These are phyloP conservation scores for Paecilomyces niveus DNA, from an alignment of 2,329 filamentous ascomycete species.

Conservation along the genomic window DNA sequence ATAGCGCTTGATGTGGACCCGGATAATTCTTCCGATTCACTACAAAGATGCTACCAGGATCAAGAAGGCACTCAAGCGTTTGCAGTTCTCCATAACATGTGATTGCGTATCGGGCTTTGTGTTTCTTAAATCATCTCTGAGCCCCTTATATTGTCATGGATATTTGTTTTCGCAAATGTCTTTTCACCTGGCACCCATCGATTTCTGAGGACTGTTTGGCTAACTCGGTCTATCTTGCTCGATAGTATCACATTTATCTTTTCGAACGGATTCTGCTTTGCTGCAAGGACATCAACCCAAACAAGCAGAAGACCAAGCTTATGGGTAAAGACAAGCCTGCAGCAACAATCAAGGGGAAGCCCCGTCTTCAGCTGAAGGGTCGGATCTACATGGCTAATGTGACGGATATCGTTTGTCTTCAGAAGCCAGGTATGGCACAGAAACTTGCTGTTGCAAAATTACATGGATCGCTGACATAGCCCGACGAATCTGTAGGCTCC, in stretches of 20 bases:
- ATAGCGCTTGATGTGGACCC: not conserved
- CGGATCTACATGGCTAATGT: slow-evolving; percentile 99
- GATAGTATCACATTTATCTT: slow-evolving; percentile 90
- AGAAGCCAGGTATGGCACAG: slow-evolving; percentile 66
- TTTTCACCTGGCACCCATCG: not conserved
- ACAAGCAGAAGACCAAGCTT: slow-evolving; percentile 66
- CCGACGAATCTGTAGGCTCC: slow-evolving; percentile 52
- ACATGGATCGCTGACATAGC: slow-evolving; percentile 3
- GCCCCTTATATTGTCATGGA: too few relatives aligned
- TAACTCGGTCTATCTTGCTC: slow-evolving; percentile 5
- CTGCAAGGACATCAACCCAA: slow-evolving; percentile 88
- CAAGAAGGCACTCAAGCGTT: too few relatives aligned
- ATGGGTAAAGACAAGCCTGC: slow-evolving; percentile 60
- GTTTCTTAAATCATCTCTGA: too few relatives aligned
- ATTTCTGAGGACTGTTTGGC: slow-evolving; percentile 1
- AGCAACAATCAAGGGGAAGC: slow-evolving; percentile 66
- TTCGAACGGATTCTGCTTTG: slow-evolving; percentile 94
- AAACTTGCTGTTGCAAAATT: not conserved
- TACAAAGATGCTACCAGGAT: too few relatives aligned
- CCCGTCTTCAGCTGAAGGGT: slow-evolving; percentile 80
- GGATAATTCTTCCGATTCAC: not conserved
- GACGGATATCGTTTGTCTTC: slow-evolving; percentile 81
- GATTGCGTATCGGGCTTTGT: too few relatives aligned
- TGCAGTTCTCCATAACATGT: too few relatives aligned
- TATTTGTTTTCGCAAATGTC: too few relatives aligned